Evolutionary conservation across 2,329 filamentous ascomycete species (phyloP).

Genomic region (Graphilbum ipis-grandicollis): DNA sequence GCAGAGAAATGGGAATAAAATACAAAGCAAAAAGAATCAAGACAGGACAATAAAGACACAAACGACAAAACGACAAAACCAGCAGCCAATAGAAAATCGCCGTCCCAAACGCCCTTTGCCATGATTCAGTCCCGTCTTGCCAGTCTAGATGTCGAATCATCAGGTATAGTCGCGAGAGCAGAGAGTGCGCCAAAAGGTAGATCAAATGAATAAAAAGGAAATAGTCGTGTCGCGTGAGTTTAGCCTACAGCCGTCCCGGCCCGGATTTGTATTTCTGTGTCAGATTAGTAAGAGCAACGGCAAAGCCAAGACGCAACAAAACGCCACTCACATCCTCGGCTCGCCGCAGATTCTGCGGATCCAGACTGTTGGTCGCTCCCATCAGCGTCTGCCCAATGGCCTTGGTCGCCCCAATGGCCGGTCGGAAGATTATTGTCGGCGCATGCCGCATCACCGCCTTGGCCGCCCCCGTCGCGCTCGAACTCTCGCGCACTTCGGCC

Average conservation of each 20-base stretch:
- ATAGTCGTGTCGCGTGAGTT: no score
- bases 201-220: no score
- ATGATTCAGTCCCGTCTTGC: no score
- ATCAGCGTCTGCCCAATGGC: conserved; percentile 77
- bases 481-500: conserved; percentile 75
- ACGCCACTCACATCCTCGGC: conserved; percentile 62
- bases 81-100: no score
- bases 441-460: conserved; percentile 63
- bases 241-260: not conserved
- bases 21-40: not conserved
- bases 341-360: conserved; percentile 62
- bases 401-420: conserved; percentile 78
- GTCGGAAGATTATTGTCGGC: conserved; percentile 83
- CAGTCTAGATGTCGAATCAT: no score
- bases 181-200: no score
- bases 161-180: no score
- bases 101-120: no score
- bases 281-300: not conserved
- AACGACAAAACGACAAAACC: not conserved
- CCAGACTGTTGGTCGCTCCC: conserved; percentile 82
- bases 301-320: not conserved
- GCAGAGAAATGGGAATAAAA: not conserved
- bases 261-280: conserved; percentile 12
- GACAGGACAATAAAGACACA: not conserved
- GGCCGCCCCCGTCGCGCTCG: conserved; percentile 63